phyloP scores from a whole-genome alignment of 768 basidiomycete genomes.

The Naganishia kalamii region DNA sequence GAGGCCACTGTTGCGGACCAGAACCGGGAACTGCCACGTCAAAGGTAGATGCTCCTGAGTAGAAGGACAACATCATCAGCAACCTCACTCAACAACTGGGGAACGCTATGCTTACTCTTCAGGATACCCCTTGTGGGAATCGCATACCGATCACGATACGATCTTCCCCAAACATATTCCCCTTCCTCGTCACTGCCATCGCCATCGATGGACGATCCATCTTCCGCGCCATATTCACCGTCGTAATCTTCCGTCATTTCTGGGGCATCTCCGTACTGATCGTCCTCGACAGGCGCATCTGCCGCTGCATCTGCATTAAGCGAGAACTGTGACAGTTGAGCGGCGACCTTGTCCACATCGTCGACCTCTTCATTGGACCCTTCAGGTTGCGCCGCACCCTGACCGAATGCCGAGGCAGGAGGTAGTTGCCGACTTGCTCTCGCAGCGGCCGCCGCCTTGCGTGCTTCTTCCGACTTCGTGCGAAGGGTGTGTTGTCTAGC shows the following conservation, averaged over 20 bases:
- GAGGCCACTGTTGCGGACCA: constrained; percentile 17
- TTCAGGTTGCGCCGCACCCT: neutral
- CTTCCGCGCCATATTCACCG: constrained; percentile 47
- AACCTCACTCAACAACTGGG: neutral
- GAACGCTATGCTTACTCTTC: constrained; percentile 59
- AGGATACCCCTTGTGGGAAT: constrained; percentile 75
- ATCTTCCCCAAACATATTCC: constrained; percentile 59
- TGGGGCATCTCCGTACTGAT: constrained; percentile 7
- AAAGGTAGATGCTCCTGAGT: constrained; percentile 24
- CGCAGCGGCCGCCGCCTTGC: constrained; percentile 26
- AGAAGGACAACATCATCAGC: neutral
- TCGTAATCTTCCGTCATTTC: neutral
- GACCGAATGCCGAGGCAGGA: constrained; percentile 39
- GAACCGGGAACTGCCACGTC: constrained; percentile 3
- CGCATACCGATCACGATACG: constrained; percentile 57
- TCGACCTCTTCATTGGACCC: constrained; percentile 1
- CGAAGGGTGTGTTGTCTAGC: constrained; percentile 80
- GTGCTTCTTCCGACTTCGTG: constrained; percentile 64
- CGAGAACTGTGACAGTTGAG: constrained; percentile 8
- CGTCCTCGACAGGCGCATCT: neutral
- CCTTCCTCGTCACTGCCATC: constrained; percentile 50
- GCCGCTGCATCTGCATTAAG: neutral
- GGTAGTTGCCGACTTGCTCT: constrained; percentile 33
- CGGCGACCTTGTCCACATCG: constrained; percentile 5
- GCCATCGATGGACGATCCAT: constrained; percentile 48